These are phyloP conservation scores for Chrysophaeum taylorii DNA, from an alignment of 352 stramenopile genomes.

Conservation along the genomic window DNA sequence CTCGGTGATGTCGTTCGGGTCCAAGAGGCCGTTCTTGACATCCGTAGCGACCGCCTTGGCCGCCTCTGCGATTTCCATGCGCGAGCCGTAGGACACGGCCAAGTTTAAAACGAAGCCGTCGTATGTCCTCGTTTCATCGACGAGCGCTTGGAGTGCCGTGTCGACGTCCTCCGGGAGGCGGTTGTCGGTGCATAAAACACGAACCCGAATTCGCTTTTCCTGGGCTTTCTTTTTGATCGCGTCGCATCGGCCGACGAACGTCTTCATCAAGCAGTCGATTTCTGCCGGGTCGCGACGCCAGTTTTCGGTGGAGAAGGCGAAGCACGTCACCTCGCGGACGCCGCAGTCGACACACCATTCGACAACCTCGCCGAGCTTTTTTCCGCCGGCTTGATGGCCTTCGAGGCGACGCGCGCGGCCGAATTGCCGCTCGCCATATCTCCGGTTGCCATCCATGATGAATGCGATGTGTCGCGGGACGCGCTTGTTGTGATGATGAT, in stretches of 20 bases:
- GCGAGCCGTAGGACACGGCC: slow-evolving; percentile 80
- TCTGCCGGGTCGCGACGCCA: slow-evolving; percentile 82
- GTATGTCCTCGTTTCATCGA: slow-evolving; percentile 62
- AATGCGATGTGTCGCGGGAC: slow-evolving; percentile 70
- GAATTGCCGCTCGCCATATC: slow-evolving; percentile 70
- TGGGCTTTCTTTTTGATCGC: slow-evolving; percentile 64
- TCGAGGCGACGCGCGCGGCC: slow-evolving; percentile 20
- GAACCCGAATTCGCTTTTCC: slow-evolving; percentile 73
- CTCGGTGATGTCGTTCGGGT: slow-evolving; percentile 15
- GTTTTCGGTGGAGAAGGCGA: slow-evolving; percentile 96
- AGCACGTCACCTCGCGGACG: slow-evolving; percentile 42
- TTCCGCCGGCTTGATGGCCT: slow-evolving; percentile 86
- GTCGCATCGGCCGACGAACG: slow-evolving; percentile 88
- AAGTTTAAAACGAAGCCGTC: slow-evolving; percentile 53
- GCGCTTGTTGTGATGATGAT: no score
- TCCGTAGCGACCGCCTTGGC: slow-evolving; percentile 64
- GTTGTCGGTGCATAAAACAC: slow-evolving; percentile 58
- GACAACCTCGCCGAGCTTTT: slow-evolving; percentile 83
- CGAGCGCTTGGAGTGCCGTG: slow-evolving; percentile 47
- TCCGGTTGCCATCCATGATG: slow-evolving; percentile 97
- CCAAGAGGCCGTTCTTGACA: slow-evolving; percentile 33
- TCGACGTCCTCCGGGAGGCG: slow-evolving; percentile 44
- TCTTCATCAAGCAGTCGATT: slow-evolving; percentile 77
- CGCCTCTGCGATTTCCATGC: slow-evolving; percentile 76
- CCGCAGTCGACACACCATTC: slow-evolving; percentile 86